Base-by-base conservation (phyloP, 345 rosid genomes). In the Melaleuca alternifolia region DNA sequence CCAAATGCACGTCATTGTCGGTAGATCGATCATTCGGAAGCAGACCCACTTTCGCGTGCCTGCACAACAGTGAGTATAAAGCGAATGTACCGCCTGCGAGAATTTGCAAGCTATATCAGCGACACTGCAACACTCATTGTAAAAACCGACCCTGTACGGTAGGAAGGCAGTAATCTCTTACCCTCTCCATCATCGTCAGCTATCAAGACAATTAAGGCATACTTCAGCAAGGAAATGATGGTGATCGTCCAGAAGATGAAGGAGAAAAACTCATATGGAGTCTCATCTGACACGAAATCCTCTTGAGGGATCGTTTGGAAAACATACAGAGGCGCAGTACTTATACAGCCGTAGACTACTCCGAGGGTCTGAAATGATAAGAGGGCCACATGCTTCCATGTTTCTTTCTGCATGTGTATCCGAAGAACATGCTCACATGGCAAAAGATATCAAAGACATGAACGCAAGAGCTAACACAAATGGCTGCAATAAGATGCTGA, bases 131-230 rank as follows among this genome's bases (percentile, higher is more conserved):
- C 61, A 50, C 24, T 61, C 61, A 41, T 14, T 15, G 48, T 37
- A 23, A 20, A 62, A 86, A 51, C 24, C 6, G 48, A 13, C 61
- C 56, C 20, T 26, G 2, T 28, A 6, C 28, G 5, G 26, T 33
- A 56, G 46, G 15, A 51, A 53, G 56, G n/a, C 23, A 54, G 50
- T 54, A 75, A 28, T 24, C 51, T 83, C 59, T 89, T 90, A 94
- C 95, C 96, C 76, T 94, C 96, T 84, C 96, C 95, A 75, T 91
- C 89, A 82, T 94, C 93, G 77, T 94, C 92, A 13, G 93, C 94
- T 77, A 88, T 90, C 83, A 94, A 87, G 76, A 93, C 93, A 51
- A 94, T 90, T 81, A 92, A 48, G 82, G 90, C 91, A 88, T 94
- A 93, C 89, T 94, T 93, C 51, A 93, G 83, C 52, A 94, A 53